Percentiles rank a stretch among this genome's conserved stretches.
phyloP scores from a whole-genome alignment of 1,284 basidiomycete genomes.

The Papiliotrema laurentii region DNA sequence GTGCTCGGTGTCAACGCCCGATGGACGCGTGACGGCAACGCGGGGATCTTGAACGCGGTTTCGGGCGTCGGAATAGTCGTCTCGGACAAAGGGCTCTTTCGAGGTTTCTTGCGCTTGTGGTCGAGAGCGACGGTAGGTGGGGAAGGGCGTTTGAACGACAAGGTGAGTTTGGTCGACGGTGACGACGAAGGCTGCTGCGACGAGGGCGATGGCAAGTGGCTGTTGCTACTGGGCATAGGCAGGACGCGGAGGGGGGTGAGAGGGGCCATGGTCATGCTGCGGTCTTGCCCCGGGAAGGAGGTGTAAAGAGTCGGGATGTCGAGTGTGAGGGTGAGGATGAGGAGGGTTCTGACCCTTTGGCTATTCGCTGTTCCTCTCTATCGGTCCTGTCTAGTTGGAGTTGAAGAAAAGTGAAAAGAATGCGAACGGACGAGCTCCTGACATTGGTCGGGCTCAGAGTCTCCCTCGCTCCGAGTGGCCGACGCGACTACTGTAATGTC shows the following conservation, averaged over 20 bases:
- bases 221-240: neutral
- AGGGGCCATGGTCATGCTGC: neutral
- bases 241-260: neutral
- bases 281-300: no score
- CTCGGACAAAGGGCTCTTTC: neutral
- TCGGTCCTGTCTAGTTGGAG: no score
- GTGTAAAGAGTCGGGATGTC: neutral
- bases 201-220: neutral
- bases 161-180: neutral
- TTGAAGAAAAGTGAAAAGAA: no score
- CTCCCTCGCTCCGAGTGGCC: no score
- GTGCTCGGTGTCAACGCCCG: slow-evolving; percentile 33
- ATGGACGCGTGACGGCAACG: slow-evolving; percentile 4
- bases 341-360: no score
- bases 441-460: no score
- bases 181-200: neutral
- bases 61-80: neutral
- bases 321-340: neutral
- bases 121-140: neutral
- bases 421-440: no score
- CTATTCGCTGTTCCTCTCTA: no score
- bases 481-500: no score
- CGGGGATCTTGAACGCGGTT: slow-evolving; percentile 17
- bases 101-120: neutral
- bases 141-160: slow-evolving; percentile 1